phyloP scores from a whole-genome alignment of 1,139 yeast species.

The Petasospora fabianii region DNA sequence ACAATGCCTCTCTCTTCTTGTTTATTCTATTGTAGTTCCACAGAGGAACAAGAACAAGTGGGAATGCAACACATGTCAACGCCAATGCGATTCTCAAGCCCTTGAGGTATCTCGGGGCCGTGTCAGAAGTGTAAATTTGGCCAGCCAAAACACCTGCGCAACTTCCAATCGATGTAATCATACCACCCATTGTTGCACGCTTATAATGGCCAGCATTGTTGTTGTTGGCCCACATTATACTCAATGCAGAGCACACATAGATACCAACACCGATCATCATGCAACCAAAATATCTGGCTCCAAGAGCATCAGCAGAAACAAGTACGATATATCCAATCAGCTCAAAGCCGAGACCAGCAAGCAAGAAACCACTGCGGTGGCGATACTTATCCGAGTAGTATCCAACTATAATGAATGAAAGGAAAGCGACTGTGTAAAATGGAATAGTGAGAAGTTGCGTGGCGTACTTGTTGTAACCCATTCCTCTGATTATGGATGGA shows the following conservation, averaged over 20 bases:
- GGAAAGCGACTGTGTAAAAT: conserved; percentile 41
- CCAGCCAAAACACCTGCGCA: conserved; percentile 46
- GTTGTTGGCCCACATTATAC: conserved; percentile 44
- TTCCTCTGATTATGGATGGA: conserved; percentile 42
- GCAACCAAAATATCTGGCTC: conserved; percentile 46
- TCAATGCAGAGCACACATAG: conserved; percentile 40
- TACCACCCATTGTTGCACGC: conserved; percentile 43
- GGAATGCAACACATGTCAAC: conserved; percentile 22
- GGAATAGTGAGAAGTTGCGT: conserved; percentile 51
- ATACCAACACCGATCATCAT: conserved; percentile 41
- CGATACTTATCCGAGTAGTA: conserved; percentile 38
- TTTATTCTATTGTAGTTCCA: conserved; percentile 19
- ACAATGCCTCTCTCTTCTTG: conserved; percentile 12
- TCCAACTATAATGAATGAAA: conserved; percentile 37
- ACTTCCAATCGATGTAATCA: conserved; percentile 43
- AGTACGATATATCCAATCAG: conserved; percentile 41
- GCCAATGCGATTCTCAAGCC: conserved; percentile 28
- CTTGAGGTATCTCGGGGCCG: conserved; percentile 33
- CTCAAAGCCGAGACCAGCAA: conserved; percentile 35
- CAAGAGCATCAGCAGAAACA: conserved; percentile 29
- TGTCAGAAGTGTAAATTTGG: conserved; percentile 35
- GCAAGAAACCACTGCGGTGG: conserved; percentile 34
- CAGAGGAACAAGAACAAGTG: conserved; percentile 20
- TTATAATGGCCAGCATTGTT: conserved; percentile 44
- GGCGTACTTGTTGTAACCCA: conserved; percentile 41